phyloP scores from a whole-genome alignment of 2,329 filamentous ascomycete species.

The Metarhizium anisopliae region DNA sequence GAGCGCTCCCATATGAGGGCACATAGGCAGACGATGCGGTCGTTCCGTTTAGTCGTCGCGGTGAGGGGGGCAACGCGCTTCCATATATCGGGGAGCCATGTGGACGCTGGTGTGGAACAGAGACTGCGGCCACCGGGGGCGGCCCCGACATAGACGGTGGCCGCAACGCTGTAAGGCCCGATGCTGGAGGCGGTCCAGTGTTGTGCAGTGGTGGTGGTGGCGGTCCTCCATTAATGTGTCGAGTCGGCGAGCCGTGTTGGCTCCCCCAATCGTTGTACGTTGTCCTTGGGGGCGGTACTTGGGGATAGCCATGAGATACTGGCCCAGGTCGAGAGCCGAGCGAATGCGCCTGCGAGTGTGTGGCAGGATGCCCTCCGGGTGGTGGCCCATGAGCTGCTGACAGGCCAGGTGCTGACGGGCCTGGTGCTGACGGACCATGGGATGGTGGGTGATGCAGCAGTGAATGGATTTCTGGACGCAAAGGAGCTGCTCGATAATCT shows the following conservation, averaged over 20 bases:
- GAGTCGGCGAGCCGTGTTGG: constrained; percentile 37
- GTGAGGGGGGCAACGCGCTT: constrained; percentile 40
- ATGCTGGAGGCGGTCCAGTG: constrained; percentile 16
- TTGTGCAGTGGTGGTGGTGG: constrained; percentile 26
- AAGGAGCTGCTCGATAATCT: constrained; percentile 16
- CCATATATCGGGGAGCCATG: constrained; percentile 22
- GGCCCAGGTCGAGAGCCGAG: constrained; percentile 17
- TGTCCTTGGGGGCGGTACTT: constrained; percentile 16
- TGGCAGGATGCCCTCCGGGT: constrained; percentile 6
- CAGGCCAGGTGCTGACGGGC: constrained; percentile 4
- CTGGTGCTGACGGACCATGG: constrained; percentile 4
- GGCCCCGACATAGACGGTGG: constrained; percentile 38
- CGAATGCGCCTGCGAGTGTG: constrained; percentile 14
- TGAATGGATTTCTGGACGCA: constrained; percentile 10
- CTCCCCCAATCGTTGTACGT: constrained; percentile 40
- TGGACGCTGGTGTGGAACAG: constrained; percentile 30
- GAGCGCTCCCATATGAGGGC: constrained; percentile 20
- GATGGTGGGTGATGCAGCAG: constrained; percentile 9
- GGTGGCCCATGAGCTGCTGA: constrained; percentile 10
- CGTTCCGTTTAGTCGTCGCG: constrained; percentile 35
- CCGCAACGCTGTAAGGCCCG: constrained; percentile 36
- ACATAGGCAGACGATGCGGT: constrained; percentile 33
- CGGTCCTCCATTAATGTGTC: constrained; percentile 41
- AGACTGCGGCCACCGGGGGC: constrained; percentile 30
- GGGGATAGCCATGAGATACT: constrained; percentile 17